phyloP scores from a whole-genome alignment of 805 yeast genomes.

The Teunomyces gatunensis region DNA sequence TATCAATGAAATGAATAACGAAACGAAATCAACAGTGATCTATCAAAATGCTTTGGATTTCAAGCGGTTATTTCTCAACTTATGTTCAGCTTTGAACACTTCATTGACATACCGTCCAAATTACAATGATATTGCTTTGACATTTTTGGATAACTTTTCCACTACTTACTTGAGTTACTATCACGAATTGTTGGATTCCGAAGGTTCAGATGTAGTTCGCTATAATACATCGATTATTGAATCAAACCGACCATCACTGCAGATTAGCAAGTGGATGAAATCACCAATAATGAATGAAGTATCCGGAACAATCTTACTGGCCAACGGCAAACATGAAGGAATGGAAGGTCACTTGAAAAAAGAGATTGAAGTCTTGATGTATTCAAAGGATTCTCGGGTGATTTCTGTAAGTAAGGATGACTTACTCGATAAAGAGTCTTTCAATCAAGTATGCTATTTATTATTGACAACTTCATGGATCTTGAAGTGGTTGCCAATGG shows the following conservation, averaged over 20 bases:
- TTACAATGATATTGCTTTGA: constrained; percentile 46
- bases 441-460: constrained; percentile 51
- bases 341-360: constrained; percentile 14
- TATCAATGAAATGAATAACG: background rate
- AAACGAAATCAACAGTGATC: constrained; percentile 17
- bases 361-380: constrained; percentile 29
- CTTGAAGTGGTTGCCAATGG: constrained; percentile 55
- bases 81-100: constrained; percentile 57
- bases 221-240: constrained; percentile 5
- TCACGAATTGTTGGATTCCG: constrained; percentile 31
- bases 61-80: constrained; percentile 43
- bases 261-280: constrained; percentile 31
- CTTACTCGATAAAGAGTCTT: constrained; percentile 50
- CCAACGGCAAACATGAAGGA: constrained; percentile 12
- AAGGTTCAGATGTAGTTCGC: constrained; percentile 16
- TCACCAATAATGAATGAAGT: constrained; percentile 28
- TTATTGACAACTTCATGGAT: constrained; percentile 57
- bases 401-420: constrained; percentile 46
- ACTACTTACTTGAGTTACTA: constrained; percentile 32
- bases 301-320: constrained; percentile 7
- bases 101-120: constrained; percentile 57
- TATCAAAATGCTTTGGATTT: constrained; percentile 47
- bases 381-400: constrained; percentile 16
- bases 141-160: constrained; percentile 35
- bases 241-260: constrained; percentile 21